Conservation (phyloP, 495 filamentous ascomycete species). For the Hypoxylon subgilvum region DNA sequence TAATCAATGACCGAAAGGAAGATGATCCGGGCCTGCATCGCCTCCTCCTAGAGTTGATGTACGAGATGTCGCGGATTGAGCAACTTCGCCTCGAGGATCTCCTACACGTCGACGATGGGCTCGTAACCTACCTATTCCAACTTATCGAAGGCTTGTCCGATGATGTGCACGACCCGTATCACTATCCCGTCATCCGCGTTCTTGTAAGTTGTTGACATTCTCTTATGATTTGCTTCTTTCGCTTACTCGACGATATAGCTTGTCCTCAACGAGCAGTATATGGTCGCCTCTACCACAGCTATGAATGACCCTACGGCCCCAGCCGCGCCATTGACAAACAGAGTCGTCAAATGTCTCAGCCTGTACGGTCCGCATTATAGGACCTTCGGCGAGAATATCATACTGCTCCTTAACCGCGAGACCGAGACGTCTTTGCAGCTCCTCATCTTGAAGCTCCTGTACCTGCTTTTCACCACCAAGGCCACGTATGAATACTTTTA, state of each 20-base stretch:
- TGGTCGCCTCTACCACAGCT: slow-evolving; percentile 72
- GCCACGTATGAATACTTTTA: slow-evolving; percentile 98
- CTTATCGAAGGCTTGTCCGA: slow-evolving; percentile 89
- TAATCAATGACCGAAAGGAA: slow-evolving; percentile 69
- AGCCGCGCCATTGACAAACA: slow-evolving; percentile 75
- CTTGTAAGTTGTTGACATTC: slow-evolving; percentile 62
- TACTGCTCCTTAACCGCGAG: slow-evolving; percentile 93
- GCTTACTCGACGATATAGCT: slow-evolving; percentile 62
- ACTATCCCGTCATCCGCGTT: slow-evolving; percentile 93
- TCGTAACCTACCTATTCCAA: slow-evolving; percentile 81
- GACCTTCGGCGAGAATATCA: slow-evolving; percentile 97
- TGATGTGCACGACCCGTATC: slow-evolving; percentile 92
- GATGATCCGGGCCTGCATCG: slow-evolving; percentile 77
- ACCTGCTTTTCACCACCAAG: slow-evolving; percentile 89
- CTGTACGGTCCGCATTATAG: slow-evolving; percentile 79
- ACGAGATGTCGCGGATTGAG: slow-evolving; percentile 97
- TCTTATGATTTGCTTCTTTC: not conserved
- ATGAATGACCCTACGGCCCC: slow-evolving; percentile 59
- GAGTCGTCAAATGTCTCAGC: slow-evolving; percentile 87
- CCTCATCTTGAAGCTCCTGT: slow-evolving; percentile 91
- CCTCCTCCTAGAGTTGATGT: slow-evolving; percentile 84
- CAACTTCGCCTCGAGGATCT: slow-evolving; percentile 77
- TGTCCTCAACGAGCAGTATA: slow-evolving; percentile 97
- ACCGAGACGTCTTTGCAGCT: slow-evolving; percentile 91
- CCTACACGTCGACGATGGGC: slow-evolving; percentile 79